Conservation (phyloP, 2,329 filamentous ascomycete genomes). For the Aureobasidium sp. region DNA sequence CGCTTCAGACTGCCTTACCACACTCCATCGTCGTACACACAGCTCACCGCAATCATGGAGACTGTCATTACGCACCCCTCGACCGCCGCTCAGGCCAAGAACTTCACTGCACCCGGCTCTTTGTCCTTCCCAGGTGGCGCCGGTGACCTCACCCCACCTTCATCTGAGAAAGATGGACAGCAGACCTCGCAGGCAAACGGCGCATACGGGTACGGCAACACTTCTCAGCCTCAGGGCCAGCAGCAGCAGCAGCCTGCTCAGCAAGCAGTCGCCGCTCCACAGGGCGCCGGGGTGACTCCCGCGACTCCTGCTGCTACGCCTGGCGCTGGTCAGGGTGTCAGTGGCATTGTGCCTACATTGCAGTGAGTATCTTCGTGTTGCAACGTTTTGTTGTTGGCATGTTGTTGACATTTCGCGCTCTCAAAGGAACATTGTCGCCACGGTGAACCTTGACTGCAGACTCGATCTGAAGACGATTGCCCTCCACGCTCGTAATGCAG, state of each 20-base stretch:
- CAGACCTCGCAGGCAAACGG: slow-evolving; percentile 40
- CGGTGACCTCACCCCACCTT: slow-evolving; percentile 73
- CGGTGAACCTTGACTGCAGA: slow-evolving; percentile 95
- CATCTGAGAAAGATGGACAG: slow-evolving; percentile 58
- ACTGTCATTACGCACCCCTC: slow-evolving; percentile 80
- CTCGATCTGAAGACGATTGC: slow-evolving; percentile 98
- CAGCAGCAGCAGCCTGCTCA: slow-evolving; percentile 16
- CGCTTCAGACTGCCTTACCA: slow-evolving; percentile 15
- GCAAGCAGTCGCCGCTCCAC: slow-evolving; percentile 27
- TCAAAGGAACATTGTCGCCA: slow-evolving; percentile 94
- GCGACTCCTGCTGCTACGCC: slow-evolving; percentile 88
- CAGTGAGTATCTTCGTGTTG: slow-evolving; percentile 68
- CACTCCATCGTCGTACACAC: slow-evolving; percentile 21
- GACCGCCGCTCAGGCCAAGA: slow-evolving; percentile 87
- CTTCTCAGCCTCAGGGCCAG: slow-evolving; percentile 45
- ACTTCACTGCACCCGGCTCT: slow-evolving; percentile 86
- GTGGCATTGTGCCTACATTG: slow-evolving; percentile 84
- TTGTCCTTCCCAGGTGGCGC: slow-evolving; percentile 83
- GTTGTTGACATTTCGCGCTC: slow-evolving; percentile 30
- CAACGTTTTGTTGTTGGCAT: slow-evolving; percentile 24
- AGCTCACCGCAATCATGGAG: slow-evolving; percentile 57
- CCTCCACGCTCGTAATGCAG: slow-evolving; percentile 92
- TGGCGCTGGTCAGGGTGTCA: slow-evolving; percentile 69
- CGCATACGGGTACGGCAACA: slow-evolving; percentile 41
- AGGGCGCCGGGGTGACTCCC: slow-evolving; percentile 73